These are phyloP conservation scores for Alternaria sp. DNA, from an alignment of 2,329 filamentous ascomycete genomes.

Conservation along the genomic window DNA sequence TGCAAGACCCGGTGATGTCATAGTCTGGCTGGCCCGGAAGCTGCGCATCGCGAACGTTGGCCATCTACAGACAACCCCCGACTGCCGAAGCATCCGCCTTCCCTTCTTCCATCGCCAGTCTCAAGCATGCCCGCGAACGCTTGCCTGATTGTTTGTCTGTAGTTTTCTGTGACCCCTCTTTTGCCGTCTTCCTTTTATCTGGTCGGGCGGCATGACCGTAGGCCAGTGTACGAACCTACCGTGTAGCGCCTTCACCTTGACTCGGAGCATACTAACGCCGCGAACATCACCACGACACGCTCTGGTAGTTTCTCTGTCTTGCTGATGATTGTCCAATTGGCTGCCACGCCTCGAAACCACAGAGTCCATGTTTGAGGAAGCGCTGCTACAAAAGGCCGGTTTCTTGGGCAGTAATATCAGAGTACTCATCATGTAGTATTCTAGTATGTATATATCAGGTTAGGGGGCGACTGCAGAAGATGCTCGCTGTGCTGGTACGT, in stretches of 20 bases:
- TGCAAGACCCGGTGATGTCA: slow-evolving; percentile 35
- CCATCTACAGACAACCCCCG: slow-evolving; percentile 8
- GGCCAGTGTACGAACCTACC: not conserved
- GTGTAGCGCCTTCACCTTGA: not conserved
- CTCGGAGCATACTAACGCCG: not conserved
- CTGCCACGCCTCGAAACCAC: slow-evolving; percentile 1
- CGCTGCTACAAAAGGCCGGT: not conserved
- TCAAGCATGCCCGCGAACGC: not conserved
- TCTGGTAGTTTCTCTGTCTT: not conserved
- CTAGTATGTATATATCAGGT: not conserved
- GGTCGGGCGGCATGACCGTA: not conserved
- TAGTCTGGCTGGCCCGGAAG: slow-evolving; percentile 26
- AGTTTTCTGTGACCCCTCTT: not conserved
- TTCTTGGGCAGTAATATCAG: not conserved
- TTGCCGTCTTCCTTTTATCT: not conserved
- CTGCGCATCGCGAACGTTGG: slow-evolving; percentile 10
- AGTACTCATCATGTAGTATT: not conserved
- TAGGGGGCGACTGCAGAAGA: not conserved
- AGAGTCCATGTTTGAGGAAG: not conserved
- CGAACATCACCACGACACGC: not conserved
- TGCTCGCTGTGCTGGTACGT: not conserved
- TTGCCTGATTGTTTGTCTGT: not conserved
- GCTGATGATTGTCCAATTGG: not conserved
- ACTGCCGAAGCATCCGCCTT: slow-evolving; percentile 13
- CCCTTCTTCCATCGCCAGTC: not conserved